phyloP scores from a whole-genome alignment of 371 early-diverging fungal species.

The Catenaria anguillulae region DNA sequence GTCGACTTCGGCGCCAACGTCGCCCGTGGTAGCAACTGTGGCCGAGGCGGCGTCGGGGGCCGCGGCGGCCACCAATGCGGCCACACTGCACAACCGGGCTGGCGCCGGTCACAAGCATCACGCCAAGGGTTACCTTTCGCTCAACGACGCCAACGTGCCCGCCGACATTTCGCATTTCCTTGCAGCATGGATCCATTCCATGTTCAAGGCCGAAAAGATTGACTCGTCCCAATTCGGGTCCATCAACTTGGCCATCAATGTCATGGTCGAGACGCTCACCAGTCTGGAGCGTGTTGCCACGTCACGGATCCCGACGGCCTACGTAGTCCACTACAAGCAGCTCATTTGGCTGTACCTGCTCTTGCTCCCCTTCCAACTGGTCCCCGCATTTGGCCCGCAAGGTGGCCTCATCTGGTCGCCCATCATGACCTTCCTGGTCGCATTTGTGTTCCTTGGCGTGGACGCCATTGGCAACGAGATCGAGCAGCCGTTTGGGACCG shows the following conservation, averaged over 20 bases:
- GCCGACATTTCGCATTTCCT: neutral
- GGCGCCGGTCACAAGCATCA: too few relatives aligned
- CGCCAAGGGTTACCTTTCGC: neutral
- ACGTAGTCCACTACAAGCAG: slow-evolving; percentile 59
- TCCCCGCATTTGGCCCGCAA: slow-evolving; percentile 24
- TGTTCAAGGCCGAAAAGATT: neutral
- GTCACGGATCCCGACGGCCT: slow-evolving; percentile 68
- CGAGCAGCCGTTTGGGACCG: slow-evolving; percentile 59
- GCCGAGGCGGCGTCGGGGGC: too few relatives aligned
- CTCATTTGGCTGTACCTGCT: slow-evolving; percentile 48
- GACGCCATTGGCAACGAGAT: slow-evolving; percentile 53
- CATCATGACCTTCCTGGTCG: slow-evolving; percentile 35
- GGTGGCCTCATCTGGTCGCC: slow-evolving; percentile 21
- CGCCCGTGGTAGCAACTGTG: too few relatives aligned
- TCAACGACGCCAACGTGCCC: neutral
- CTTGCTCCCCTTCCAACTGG: slow-evolving; percentile 50
- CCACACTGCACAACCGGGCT: too few relatives aligned
- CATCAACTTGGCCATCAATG: neutral
- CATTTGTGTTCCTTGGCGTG: slow-evolving; percentile 59
- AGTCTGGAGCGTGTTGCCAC: slow-evolving; percentile 58
- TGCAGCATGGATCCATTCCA: neutral
- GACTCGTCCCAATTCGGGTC: slow-evolving; percentile 1
- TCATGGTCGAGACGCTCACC: slow-evolving; percentile 43
- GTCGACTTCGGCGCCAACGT: too few relatives aligned
- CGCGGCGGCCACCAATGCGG: too few relatives aligned